Evolutionary conservation across 768 basidiomycete genomes (phyloP), one percentile per base, ranked within the genome.

Genomic region (Auricularia heimuer): DNA sequence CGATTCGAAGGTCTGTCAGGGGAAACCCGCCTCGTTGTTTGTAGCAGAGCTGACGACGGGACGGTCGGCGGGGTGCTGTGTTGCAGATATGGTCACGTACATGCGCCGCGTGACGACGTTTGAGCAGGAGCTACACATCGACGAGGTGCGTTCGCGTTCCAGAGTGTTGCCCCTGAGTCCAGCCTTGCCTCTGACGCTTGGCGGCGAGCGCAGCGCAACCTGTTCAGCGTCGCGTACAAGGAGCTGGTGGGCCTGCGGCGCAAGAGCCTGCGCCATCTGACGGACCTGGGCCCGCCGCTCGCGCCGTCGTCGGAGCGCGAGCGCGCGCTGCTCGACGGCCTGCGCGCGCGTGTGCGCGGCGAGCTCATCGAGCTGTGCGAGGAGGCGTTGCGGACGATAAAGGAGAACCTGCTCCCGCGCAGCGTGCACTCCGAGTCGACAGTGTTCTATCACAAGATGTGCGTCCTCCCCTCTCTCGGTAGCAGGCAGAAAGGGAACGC

Each of bases 361-460:
- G 80, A 81, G 73, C 75, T 81, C 63, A 78, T 77, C 69, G 77
- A 77, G 73, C 79, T 81, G 75, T 81, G 80, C 71, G 78, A 81
- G 71, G 80, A 81, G 73, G 80, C 80, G 71, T 76, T 81, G 65
- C 70, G 75, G 68, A 79, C 80, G 37, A 64, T 68, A 54, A 67
- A 68, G 61, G 54, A 67, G 54, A 64, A 65, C 62, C 68, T 68
- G 61, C 56, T 60, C 29, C 56, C 56, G 14, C 56, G 56, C 56
- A 60, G 56, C 33, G 29, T 60, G 7, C 18, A n/a, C 29, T 6
- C 56, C 34, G 56, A 60, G 56, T 60, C 56, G 24, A 60, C 34
- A 0, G 34, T 35, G 56, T 60, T 60, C 56, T 60, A 60, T 4
- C 56, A 60, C 29, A 60, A 60, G 34, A 60, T 60, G 56, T 51